phyloP scores from a whole-genome alignment of 2,329 filamentous ascomycete species.

The Furcasterigmium sp. region DNA sequence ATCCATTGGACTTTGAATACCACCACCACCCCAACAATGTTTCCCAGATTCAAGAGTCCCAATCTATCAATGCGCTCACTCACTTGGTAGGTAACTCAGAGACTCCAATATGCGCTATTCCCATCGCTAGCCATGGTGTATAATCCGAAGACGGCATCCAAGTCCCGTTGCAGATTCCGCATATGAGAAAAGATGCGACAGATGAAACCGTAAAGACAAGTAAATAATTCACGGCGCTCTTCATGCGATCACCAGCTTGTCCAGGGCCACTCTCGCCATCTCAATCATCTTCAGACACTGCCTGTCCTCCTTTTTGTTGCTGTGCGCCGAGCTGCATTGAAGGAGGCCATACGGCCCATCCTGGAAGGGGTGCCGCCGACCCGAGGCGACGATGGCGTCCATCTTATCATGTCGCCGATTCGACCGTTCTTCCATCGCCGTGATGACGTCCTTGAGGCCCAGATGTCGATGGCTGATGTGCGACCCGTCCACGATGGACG shows the following conservation, averaged over 20 bases:
- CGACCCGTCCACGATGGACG: background rate
- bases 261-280: slow-evolving; percentile 47
- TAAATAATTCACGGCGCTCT: background rate
- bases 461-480: slow-evolving; percentile 26
- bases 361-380: slow-evolving; percentile 23
- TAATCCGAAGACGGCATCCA: too few species aligned
- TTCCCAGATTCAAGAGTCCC: too few species aligned
- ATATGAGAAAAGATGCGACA: background rate
- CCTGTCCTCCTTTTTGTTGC: slow-evolving; percentile 26
- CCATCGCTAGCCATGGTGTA: too few species aligned
- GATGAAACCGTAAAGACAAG: background rate
- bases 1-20: too few species aligned
- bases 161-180: background rate
- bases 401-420: slow-evolving; percentile 41
- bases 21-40: too few species aligned
- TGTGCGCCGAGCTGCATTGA: slow-evolving; percentile 25
- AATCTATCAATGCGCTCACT: too few species aligned
- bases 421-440: slow-evolving; percentile 46
- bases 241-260: slow-evolving; percentile 49
- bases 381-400: slow-evolving; percentile 38
- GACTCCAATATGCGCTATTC: too few species aligned
- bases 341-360: slow-evolving; percentile 15
- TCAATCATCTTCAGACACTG: slow-evolving; percentile 48
- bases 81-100: too few species aligned
- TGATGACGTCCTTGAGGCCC: slow-evolving; percentile 50